Evolutionary conservation across 208 protist genomes (phyloP).

Genomic region (Sergeia podlipaevii): DNA sequence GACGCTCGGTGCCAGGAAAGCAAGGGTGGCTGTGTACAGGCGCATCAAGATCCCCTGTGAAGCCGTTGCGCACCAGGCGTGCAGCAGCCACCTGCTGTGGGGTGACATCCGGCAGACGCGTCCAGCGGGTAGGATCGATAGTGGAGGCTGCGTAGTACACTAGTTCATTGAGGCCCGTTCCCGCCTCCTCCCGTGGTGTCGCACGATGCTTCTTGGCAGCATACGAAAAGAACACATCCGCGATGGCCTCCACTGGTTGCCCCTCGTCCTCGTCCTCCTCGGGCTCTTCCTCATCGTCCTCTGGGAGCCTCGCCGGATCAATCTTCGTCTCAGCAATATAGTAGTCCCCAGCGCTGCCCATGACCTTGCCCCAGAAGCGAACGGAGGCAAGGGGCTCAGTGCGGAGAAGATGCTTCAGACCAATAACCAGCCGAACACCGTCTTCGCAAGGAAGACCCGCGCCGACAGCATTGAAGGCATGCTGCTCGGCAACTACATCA

Average conservation of each 20-base stretch:
- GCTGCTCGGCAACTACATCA: slow-evolving; percentile 84
- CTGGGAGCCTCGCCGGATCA: slow-evolving; percentile 62
- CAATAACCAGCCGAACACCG: slow-evolving; percentile 79
- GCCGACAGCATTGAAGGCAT: slow-evolving; percentile 77
- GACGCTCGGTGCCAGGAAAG: slow-evolving; percentile 90
- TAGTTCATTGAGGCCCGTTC: slow-evolving; percentile 84
- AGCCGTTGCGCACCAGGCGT: slow-evolving; percentile 76
- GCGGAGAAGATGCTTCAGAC: slow-evolving; percentile 82
- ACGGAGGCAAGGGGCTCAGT: slow-evolving; percentile 74
- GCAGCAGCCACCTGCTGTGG: slow-evolving; percentile 86
- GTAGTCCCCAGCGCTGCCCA: slow-evolving; percentile 78
- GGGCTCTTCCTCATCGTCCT: slow-evolving; percentile 50
- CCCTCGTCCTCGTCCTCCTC: slow-evolving; percentile 66
- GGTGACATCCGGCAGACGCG: slow-evolving; percentile 88
- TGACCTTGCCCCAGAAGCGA: slow-evolving; percentile 89
- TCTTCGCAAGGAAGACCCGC: slow-evolving; percentile 75
- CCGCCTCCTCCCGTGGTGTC: slow-evolving; percentile 46
- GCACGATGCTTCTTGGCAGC: slow-evolving; percentile 21
- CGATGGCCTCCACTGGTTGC: slow-evolving; percentile 32
- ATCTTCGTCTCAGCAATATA: slow-evolving; percentile 87
- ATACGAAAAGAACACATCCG: slow-evolving; percentile 55
- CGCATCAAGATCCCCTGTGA: slow-evolving; percentile 91
- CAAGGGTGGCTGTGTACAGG: slow-evolving; percentile 82
- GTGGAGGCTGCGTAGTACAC: slow-evolving; percentile 86
- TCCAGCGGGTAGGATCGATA: slow-evolving; percentile 78